Percentiles rank a stretch among this genome's conserved stretches.
phyloP scores from a whole-genome alignment of 257 asterid species.

The Leonotis leonurus region DNA sequence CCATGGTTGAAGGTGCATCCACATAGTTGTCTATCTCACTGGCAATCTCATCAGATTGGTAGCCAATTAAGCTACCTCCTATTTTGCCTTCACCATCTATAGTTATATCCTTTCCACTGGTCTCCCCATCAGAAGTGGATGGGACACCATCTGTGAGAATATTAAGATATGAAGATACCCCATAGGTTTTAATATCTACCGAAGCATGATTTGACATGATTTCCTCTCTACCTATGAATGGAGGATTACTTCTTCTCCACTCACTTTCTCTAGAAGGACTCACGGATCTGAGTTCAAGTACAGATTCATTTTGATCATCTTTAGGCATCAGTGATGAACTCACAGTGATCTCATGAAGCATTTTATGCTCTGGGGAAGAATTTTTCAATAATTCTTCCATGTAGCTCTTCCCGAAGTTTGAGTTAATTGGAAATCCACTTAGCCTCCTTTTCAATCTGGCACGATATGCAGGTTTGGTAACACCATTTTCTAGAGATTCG shows the following conservation, averaged over 20 bases:
- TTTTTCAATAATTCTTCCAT: constrained; percentile 57
- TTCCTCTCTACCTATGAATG: constrained; percentile 35
- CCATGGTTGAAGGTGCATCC: constrained; percentile 80
- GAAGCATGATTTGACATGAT: constrained; percentile 24
- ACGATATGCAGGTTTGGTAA: constrained; percentile 42
- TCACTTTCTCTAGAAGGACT: constrained; percentile 38
- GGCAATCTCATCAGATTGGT: constrained; percentile 55
- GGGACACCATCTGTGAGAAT: constrained; percentile 29
- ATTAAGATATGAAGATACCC: constrained; percentile 26
- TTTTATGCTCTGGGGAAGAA: constrained; percentile 68
- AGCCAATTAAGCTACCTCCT: constrained; percentile 34
- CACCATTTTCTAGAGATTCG: constrained; percentile 63
- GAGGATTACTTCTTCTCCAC: constrained; percentile 31
- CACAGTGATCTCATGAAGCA: constrained; percentile 47
- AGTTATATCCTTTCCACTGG: constrained; percentile 35
- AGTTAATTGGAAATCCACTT: constrained; percentile 71
- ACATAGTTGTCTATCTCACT: constrained; percentile 72
- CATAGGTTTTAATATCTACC: constrained; percentile 22
- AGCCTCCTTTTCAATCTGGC: constrained; percentile 75
- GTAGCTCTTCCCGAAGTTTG: constrained; percentile 69
- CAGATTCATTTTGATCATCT: constrained; percentile 32
- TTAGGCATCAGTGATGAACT: constrained; percentile 33
- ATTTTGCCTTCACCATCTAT: constrained; percentile 40
- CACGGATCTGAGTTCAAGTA: constrained; percentile 32
- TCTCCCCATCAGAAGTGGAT: constrained; percentile 26